Base-by-base conservation (phyloP, 139 green algal genomes). In the Penium margaritaceum region DNA sequence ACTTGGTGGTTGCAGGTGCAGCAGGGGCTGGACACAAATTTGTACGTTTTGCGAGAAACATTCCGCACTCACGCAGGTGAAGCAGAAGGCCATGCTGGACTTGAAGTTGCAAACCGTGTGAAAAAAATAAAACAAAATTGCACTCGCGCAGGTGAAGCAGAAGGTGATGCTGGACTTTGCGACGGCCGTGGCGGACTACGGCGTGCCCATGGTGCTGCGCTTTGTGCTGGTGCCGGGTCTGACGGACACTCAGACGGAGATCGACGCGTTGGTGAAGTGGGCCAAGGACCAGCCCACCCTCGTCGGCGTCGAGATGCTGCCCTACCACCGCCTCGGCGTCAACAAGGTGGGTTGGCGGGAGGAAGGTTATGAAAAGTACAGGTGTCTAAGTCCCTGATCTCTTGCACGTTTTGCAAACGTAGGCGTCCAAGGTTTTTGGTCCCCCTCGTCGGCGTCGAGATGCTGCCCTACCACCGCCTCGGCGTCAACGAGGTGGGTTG, bases 401-500 rank as follows among this genome's bases (percentile, higher is more conserved):
- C n/a, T n/a, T n/a, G n/a, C n/a, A n/a, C n/a, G n/a, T n/a, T n/a
- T n/a, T n/a, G n/a, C n/a, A n/a, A n/a, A n/a, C 30, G 30, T 68
- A 27, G 61, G 41, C 35, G 44, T 68, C 19, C 61, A 27, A n/a
- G 41, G 41, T 68, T n/a, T 68, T 24, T n/a, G 41, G 61, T 21
- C 44, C 36, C 61, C 61, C 21, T 68, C 5, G 37, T 57, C 2
- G 61, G 61, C 5, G 30, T 68, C 44, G 61, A 68, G 30, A 68
- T 68, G 35, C 61, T 68, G 27, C 61, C 61, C 12, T 68, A 68
- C 30, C 61, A 68, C 37, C 41, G 36, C 1, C 61, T 68, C 27
- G 61, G 61, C n/a, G 61, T 68, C 35, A 68, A 68, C 37, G 44
- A 68, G 61, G 61, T 68, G 30, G 2, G 61, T n/a, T 68, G 51